Base-by-base conservation (phyloP, 2,329 filamentous ascomycete species). In the Paradendryphiella salina region DNA sequence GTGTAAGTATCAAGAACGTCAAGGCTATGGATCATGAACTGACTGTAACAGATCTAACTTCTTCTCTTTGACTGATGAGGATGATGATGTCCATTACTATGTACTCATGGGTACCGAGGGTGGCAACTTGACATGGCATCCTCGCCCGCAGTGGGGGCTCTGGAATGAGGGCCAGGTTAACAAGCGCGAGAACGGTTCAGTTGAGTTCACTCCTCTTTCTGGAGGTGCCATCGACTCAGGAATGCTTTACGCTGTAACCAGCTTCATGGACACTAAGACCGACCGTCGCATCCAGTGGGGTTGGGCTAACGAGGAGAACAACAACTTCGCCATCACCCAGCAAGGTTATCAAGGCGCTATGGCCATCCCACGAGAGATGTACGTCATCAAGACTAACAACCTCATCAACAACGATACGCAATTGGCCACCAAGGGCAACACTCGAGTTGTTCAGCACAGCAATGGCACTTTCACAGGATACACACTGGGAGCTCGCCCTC, bases 221-320 rank as follows among this genome's bases (percentile, higher is more conserved):
- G 75, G 76, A 20, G 76, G 76, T 35, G 70, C 71, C 14, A 74
- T 69, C 4, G 76, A 78, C 53, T 78, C 75, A 58, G 77, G 76
- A 42, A 60, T 73, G 5, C 67, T 74, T 4, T 79, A 79, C 50
- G 77, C 76, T 5, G 67, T 78, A 3, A 75, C 74, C 5, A 76
- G 72, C 56, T 78, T 79, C 71, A 73, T 76, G 54, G 76, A 79
- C 56, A 74, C 75, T 21, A 79, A 79, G 71, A 73, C 77, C 65
- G 70, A 78, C 56, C 73, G 77, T 15, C 75, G 77, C 36, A 72
- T 79, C 13, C 75, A 78, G 45, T 78, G 75, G 69, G 76, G 75
- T 4, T 79, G 76, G 77, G 69, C 73, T 2, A 73, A 71, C 4
- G 77, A 79, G 46, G 76, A 79, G 49, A 67, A 73, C 44, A 73